Base-by-base conservation (phyloP, 2,329 filamentous ascomycete species). In the Venturia effusa region DNA sequence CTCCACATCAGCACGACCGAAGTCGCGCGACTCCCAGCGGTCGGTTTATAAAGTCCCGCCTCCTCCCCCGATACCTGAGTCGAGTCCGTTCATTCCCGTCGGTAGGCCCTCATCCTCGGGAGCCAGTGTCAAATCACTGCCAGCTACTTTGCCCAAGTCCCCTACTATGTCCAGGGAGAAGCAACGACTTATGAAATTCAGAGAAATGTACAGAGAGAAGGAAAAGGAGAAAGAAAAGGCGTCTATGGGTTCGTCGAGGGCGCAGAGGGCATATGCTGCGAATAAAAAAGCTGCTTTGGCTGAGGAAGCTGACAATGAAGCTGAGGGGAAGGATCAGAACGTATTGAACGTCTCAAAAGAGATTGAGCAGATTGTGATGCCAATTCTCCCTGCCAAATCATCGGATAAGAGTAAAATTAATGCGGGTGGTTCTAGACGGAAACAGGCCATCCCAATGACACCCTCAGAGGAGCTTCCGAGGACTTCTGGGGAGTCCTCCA, bases 121-220 rank as follows among this genome's bases (percentile, higher is more conserved):
- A 27, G 22, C 32, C 19, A 76, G 74, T 64, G 71, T 74, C 41
- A 75, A 78, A 64, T 78, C 80, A 17, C 71, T 81, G 69, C 75
- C 79, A 54, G 72, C 78, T 30, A 71, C 73, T 61, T 71, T 61
- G 67, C 71, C 69, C 72, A 79, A 68, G 72, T 77, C 74, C 69
- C 80, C 73, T 13, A 77, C 79, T n/a, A 88, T 95, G 70, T 91
- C 90, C 1, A 90, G 90, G 0, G 94, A 99, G 74, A 97, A 95
- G 77, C 86, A 90, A 66, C 84, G 94, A 63, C 79, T 99, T 67
- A 92, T 96, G 90, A 97, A 95, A 77, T 94, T 94, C 8, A 83
- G 97, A 77, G 89, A 97, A 74, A 76, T 97, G 68, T 84, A 93
- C 62, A 94, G 95, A 75, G 91, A 89, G 66, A 70, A 74, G 64